Conservation (phyloP, 192 early-diverging fungal species). For the Linnemannia hyalina region DNA sequence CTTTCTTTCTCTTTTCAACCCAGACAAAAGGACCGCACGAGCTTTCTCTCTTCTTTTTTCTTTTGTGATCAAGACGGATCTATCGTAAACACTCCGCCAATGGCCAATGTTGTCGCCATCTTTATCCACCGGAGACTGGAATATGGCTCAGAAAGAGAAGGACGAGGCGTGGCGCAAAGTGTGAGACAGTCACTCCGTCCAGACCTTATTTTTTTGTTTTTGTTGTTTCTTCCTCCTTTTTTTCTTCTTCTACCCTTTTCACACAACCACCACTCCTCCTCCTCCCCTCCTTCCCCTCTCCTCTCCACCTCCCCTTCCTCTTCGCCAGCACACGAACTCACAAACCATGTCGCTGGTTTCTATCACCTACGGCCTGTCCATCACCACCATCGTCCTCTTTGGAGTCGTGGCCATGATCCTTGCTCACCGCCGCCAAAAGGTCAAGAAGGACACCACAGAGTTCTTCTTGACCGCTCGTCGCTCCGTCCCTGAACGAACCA, state of each 20-base stretch:
- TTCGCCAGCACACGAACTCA: no score
- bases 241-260: not conserved
- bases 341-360: slow-evolving; percentile 37
- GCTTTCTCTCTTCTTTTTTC: not conserved
- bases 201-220: no score
- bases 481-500: slow-evolving; percentile 42
- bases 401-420: slow-evolving; percentile 42
- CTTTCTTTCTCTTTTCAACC: not conserved
- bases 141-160: not conserved
- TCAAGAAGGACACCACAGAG: slow-evolving; percentile 51
- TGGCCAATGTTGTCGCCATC: not conserved
- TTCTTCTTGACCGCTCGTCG: slow-evolving; percentile 58
- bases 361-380: slow-evolving; percentile 39
- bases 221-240: no score
- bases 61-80: not conserved
- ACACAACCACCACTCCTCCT: not conserved
- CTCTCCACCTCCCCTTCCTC: not conserved
- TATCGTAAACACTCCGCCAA: not conserved
- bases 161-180: not conserved
- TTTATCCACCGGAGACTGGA: not conserved
- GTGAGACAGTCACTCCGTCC: not conserved
- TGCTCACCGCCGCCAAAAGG: slow-evolving; percentile 36
- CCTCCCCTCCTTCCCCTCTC: not conserved
- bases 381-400: slow-evolving; percentile 46
- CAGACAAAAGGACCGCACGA: not conserved